Conservation (phyloP, 2,329 filamentous ascomycete genomes). For the Verticillium tricorpus region DNA sequence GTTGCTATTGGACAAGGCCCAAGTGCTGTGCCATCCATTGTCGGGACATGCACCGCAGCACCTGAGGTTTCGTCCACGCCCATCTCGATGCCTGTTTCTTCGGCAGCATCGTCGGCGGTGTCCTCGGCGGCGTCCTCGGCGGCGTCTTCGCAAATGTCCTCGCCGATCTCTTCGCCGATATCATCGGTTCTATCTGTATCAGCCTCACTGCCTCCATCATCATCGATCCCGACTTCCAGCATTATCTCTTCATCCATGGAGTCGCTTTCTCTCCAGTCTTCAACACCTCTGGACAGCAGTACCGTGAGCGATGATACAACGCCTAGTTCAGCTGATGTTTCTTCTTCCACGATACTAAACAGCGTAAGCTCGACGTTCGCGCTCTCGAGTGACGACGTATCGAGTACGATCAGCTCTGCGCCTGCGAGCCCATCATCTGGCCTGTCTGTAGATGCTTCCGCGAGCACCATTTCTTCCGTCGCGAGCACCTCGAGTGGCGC, state of each 20-base stretch:
- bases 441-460: no score
- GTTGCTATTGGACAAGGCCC: constrained; percentile 34
- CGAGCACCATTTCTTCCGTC: no score
- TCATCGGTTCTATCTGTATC: background rate
- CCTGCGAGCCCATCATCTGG: no score
- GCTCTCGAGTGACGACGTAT: no score
- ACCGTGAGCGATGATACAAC: no score
- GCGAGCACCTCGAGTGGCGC: no score
- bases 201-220: background rate
- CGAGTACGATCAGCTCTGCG: no score
- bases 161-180: background rate
- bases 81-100: background rate
- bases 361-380: no score
- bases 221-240: background rate
- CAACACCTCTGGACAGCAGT: no score
- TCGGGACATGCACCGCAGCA: background rate
- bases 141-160: background rate
- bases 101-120: background rate
- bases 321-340: no score
- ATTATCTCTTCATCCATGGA: background rate
- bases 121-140: background rate
- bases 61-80: background rate
- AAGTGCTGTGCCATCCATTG: constrained; percentile 21
- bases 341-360: no score
- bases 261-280: no score